Evolutionary conservation across 2,329 filamentous ascomycete genomes (phyloP).

Genomic region (Phialemonium atrogriseum): DNA sequence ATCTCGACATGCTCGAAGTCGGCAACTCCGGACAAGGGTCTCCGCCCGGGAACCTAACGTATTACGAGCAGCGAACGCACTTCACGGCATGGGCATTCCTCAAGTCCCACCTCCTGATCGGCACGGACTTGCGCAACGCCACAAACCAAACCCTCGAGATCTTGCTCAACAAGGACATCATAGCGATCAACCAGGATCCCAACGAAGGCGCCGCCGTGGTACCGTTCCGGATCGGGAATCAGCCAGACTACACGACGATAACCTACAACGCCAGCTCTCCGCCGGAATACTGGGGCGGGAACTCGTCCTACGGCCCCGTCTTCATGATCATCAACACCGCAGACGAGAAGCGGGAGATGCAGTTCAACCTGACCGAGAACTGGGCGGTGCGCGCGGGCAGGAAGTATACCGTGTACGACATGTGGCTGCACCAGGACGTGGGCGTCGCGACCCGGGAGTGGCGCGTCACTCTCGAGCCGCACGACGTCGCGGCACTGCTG

Average conservation of each 20-base stretch:
- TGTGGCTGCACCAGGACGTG: no score
- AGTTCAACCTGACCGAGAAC: no score
- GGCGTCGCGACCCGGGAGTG: no score
- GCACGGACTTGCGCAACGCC: constrained; percentile 30
- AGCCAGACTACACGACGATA: constrained; percentile 36
- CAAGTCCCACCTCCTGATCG: constrained; percentile 42
- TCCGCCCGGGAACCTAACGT: constrained; percentile 27
- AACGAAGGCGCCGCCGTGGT: constrained; percentile 29
- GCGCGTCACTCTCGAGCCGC: no score
- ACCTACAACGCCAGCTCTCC: constrained; percentile 33
- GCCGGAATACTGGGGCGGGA: constrained; percentile 41
- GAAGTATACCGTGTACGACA: no score
- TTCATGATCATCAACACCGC: constrained; percentile 4
- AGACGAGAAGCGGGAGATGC: no score
- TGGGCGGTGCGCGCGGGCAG: no score
- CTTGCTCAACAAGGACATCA: constrained; percentile 30
- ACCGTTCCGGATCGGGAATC: constrained; percentile 40
- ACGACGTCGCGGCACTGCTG: no score
- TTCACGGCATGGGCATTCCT: constrained; percentile 44
- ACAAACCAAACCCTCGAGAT: constrained; percentile 26
- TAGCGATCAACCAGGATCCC: constrained; percentile 38
- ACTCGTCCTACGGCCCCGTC: constrained; percentile 4
- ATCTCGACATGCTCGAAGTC: constrained; percentile 43
- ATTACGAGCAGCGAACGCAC: constrained; percentile 37
- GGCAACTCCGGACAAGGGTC: constrained; percentile 26